Percentiles rank a stretch among this genome's conserved stretches.
These are phyloP conservation scores for Pythium coloratum DNA, from an alignment of 352 stramenopile species.

Conservation along the genomic window DNA sequence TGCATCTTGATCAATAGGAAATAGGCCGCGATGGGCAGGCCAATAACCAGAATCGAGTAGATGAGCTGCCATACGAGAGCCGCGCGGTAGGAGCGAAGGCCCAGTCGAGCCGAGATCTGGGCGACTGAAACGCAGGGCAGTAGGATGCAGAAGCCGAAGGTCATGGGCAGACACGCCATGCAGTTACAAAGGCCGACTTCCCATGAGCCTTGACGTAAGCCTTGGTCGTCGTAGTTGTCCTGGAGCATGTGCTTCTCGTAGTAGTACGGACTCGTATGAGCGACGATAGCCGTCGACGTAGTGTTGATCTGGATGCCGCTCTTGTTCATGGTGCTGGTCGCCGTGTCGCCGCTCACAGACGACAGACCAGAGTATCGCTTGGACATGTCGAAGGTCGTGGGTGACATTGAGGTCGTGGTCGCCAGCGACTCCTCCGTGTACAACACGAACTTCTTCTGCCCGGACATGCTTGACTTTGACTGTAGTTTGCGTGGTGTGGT, in stretches of 20 bases:
- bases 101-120: conserved; percentile 24
- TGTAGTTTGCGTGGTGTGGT: not conserved
- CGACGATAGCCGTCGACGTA: not conserved
- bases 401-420: not conserved
- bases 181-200: conserved; percentile 8
- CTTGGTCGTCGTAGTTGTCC: conserved; percentile 15
- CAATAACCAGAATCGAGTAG: not conserved
- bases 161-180: conserved; percentile 13
- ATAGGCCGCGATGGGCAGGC: not conserved
- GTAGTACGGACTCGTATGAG: conserved; percentile 1
- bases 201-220: conserved; percentile 15
- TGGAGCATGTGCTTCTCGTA: conserved; percentile 16
- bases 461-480: not conserved
- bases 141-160: not conserved
- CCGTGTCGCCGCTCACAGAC: conserved; percentile 1
- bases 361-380: not conserved
- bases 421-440: conserved; percentile 4
- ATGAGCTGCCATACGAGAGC: not conserved
- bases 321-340: not conserved
- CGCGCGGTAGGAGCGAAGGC: conserved; percentile 8
- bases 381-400: conserved; percentile 1
- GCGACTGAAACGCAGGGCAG: conserved; percentile 9
- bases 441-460: conserved; percentile 6
- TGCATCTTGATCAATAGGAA: not conserved
- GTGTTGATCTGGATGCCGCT: conserved; percentile 4